Evolutionary conservation across 2,329 filamentous ascomycete genomes (phyloP), one percentile per base, ranked within the genome.

Genomic region (Penicillium sp.): DNA sequence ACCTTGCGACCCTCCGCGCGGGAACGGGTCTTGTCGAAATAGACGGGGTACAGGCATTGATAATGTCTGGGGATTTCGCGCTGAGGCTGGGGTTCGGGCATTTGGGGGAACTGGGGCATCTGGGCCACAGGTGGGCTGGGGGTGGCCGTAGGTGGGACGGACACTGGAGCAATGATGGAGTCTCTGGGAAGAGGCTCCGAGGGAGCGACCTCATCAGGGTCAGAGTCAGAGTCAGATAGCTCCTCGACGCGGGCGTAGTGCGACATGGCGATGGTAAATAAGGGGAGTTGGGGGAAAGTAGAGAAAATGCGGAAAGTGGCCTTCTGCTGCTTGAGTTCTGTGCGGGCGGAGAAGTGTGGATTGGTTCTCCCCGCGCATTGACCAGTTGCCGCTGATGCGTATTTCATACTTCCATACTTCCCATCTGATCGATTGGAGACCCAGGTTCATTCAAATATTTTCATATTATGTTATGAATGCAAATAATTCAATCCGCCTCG

Each of bases 31-130:
- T 83, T 84, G 81, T 97, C 93, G 71, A 99, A 99, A 83, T 99
- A 99, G 58, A 98, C 80, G 0, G 95, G 93, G 79, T 99, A 99
- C 26, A 99, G 83, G 77, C 91, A 93, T 75, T 95, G 90, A 80
- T 88, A 96, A 76, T 86, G 80, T 71, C 89, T 90, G 75, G 91
- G 81, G 58, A 80, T 80, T 60, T 86, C 81, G 57, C 79, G 80
- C 65, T 80, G 76, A 57, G 77, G 78, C 65, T 74, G 76, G 57
- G 77, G 78, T 65, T 74, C 78, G 51, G 75, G 77, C 58, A 62
- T 58, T 33, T 60, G 59, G 29, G 61, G 42, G 50, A 61, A 60
- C 35, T 46, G 48, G 35, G 52, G 50, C 43, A 42, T 39, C n/a
- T 49, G 57, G 31, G 43, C 57, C 46, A 39, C 56, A 26, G 21